phyloP scores from a whole-genome alignment of 2,329 filamentous ascomycete species.

The Aphanocladium album region DNA sequence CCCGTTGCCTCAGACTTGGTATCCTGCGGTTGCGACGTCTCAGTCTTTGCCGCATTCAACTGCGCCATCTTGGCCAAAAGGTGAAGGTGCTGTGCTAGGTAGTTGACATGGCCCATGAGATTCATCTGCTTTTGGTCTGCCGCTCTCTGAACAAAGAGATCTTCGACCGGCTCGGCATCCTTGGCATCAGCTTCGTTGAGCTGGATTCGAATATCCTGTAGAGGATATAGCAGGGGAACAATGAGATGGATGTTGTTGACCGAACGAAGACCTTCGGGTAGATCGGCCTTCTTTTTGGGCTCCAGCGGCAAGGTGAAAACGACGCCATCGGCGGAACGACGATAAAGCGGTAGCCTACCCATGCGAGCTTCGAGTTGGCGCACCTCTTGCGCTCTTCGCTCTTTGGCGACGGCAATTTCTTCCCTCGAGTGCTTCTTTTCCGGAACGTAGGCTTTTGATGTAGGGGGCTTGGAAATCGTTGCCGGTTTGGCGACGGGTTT shows the following conservation, averaged over 20 bases:
- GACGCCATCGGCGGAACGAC: conserved; percentile 63
- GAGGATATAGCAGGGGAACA: conserved; percentile 66
- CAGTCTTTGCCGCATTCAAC: conserved; percentile 18
- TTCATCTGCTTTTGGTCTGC: conserved; percentile 54
- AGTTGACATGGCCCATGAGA: conserved; percentile 71
- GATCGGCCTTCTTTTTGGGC: conserved; percentile 53
- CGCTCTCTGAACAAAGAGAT: conserved; percentile 57
- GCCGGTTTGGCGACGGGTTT: conserved; percentile 6
- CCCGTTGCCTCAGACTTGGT: conserved; percentile 5
- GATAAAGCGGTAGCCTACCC: conserved; percentile 60
- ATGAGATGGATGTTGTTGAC: conserved; percentile 62
- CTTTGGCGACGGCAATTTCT: conserved; percentile 58
- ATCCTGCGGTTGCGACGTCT: conserved; percentile 15
- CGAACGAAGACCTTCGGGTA: conserved; percentile 56
- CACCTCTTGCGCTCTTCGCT: conserved; percentile 59
- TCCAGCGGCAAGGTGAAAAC: conserved; percentile 67
- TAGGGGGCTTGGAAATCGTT: conserved; percentile 12
- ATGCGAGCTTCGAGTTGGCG: conserved; percentile 72
- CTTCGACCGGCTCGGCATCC: conserved; percentile 59
- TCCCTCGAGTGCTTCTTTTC: conserved; percentile 51
- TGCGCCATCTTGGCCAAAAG: conserved; percentile 54
- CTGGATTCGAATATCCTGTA: conserved; percentile 61
- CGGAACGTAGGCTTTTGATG: conserved; percentile 31
- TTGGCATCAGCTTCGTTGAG: conserved; percentile 57
- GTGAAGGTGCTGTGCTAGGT: conserved; percentile 66